Base-by-base conservation (phyloP, 1,284 basidiomycete genomes). In the Ceratobasidium sp. region DNA sequence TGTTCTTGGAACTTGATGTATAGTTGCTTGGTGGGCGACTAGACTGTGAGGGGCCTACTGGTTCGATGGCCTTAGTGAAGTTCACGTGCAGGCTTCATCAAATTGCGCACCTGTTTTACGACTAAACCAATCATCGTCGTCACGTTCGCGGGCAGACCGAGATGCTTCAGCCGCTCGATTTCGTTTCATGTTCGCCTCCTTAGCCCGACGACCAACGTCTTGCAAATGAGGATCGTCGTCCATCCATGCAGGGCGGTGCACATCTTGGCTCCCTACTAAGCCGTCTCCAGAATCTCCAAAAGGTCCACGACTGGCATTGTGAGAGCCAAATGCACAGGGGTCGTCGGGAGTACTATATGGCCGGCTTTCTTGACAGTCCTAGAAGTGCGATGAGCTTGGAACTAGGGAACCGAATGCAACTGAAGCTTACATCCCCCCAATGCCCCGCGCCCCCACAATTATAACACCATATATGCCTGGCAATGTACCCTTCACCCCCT, bases 401-500 rank as follows among this genome's bases (percentile, higher is more conserved):
- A 47, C 7, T 18, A 30, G 16, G 3, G n/a, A 50, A 46, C 57
- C 9, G 41, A 13, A 23, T 38, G n/a, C 30, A 28, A n/a, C 3
- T 26, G 11, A 57, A n/a, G 67, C 69, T 46, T 52, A 72, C 73
- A 50, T 66, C 69, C 28, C 73, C 73, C 61, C 58, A 72, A 26
- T 74, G 73, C 23, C 73, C 69, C 13, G 43, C 32, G 21, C 70
- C 59, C 26, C 69, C 73, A 23, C 73, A 74, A 54, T 66, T 72
- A 49, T 63, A 74, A 47, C 73, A 74, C 73, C 73, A 74, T 35
- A 47, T 72, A 30, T 64, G 44, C 7, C 38, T 50, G 13, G 58
- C 73, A n/a, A 74, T 64, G 26, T 64, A 74, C 8, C 69, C 69
- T 32, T 74, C 73, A 5, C 73, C 73, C 3, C 73, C 73, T 62